phyloP scores from a whole-genome alignment of 768 basidiomycete genomes.

The Mycena filopes region DNA sequence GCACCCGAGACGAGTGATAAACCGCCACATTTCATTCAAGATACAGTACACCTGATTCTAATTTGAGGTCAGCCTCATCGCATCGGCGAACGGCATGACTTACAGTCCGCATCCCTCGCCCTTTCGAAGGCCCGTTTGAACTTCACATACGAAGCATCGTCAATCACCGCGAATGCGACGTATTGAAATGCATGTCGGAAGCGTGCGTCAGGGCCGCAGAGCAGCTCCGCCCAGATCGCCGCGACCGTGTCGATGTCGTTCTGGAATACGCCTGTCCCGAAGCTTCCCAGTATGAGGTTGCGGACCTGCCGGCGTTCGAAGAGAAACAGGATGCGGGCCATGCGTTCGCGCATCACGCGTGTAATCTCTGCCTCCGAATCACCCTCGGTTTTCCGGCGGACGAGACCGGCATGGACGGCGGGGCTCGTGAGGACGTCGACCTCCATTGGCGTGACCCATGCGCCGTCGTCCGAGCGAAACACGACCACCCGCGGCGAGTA shows the following conservation, averaged over 20 bases:
- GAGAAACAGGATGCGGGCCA: conserved; percentile 72
- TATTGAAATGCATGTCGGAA: neutral
- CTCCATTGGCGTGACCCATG: conserved; percentile 64
- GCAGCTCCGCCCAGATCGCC: conserved; percentile 69
- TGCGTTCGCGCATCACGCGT: conserved; percentile 73
- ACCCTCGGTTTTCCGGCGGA: conserved; percentile 38
- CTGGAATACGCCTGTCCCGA: conserved; percentile 81
- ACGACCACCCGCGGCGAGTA: conserved; percentile 73
- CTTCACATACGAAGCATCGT: neutral
- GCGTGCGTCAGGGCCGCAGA: conserved; percentile 36
- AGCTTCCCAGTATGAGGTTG: conserved; percentile 75
- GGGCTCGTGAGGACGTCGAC: conserved; percentile 77
- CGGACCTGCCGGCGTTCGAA: conserved; percentile 68
- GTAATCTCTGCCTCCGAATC: conserved; percentile 49
- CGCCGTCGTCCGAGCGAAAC: conserved; percentile 72
- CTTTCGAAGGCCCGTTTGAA: neutral
- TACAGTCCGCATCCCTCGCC: too few species aligned
- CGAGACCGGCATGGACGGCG: conserved; percentile 75
- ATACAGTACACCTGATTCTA: too few species aligned
- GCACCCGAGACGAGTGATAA: too few species aligned
- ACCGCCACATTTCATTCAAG: too few species aligned
- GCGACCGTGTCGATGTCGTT: conserved; percentile 70
- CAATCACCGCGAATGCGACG: conserved; percentile 2
- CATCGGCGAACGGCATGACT: too few species aligned
- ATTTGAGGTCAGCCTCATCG: too few species aligned